phyloP scores from a whole-genome alignment of 768 basidiomycete genomes.

The Amanita rimosa region DNA sequence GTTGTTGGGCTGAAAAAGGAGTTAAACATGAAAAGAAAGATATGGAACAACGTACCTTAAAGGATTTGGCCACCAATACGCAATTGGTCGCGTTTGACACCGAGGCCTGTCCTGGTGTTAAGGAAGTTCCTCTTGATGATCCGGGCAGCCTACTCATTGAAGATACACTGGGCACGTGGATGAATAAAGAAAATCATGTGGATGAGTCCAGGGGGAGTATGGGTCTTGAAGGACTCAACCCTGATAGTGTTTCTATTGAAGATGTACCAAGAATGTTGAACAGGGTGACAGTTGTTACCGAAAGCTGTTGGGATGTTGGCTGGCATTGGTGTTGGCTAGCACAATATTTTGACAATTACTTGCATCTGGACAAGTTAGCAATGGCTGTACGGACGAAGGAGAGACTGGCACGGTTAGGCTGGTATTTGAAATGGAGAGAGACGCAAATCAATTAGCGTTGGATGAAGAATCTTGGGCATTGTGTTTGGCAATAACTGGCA shows the following conservation, averaged over 20 bases:
- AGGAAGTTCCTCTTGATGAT: background rate
- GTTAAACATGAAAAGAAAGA: background rate
- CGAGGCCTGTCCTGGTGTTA: background rate
- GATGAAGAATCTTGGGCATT: background rate
- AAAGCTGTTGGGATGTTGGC: background rate
- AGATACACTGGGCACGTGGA: background rate
- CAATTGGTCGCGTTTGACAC: background rate
- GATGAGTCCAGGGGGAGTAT: background rate
- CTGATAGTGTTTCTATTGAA: background rate
- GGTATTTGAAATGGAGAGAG: background rate
- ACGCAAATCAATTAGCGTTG: background rate
- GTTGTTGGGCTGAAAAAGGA: background rate
- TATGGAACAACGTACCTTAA: background rate
- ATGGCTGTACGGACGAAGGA: background rate
- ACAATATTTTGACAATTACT: background rate
- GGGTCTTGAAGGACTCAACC: background rate
- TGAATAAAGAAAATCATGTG: background rate
- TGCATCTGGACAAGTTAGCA: background rate
- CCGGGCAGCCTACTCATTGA: background rate
- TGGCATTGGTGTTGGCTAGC: background rate
- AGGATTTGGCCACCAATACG: background rate
- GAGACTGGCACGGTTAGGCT: background rate
- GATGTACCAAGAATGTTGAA: background rate
- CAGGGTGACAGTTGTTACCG: background rate
- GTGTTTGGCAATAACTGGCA: background rate